Evolutionary conservation across 306 rosid species (phyloP).

Genomic region (Calophaca sinica): DNA sequence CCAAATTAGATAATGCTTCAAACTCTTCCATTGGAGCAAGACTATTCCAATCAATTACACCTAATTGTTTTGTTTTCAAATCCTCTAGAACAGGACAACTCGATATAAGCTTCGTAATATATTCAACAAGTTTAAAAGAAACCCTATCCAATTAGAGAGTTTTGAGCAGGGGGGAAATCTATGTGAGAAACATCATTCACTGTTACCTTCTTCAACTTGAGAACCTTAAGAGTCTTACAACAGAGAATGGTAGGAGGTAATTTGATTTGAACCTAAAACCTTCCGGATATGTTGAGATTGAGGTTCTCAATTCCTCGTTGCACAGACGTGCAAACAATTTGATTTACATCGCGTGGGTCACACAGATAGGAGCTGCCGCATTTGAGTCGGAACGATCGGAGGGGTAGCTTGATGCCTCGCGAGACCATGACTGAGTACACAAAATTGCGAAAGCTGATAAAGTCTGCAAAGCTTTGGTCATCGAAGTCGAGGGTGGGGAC

Average conservation of each 20-base stretch:
- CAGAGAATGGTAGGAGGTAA: not conserved
- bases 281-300: too few species aligned
- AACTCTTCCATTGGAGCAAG: not conserved
- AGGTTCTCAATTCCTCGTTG: too few species aligned
- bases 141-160: not conserved
- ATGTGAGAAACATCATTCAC: not conserved
- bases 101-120: not conserved
- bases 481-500: not conserved
- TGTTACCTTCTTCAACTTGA: not conserved
- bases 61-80: not conserved
- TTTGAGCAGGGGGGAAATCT: not conserved
- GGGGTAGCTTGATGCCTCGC: not conserved
- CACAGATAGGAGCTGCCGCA: too few species aligned
- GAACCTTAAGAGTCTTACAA: conserved; percentile 4
- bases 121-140: not conserved
- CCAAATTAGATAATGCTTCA: not conserved
- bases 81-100: conserved; percentile 3
- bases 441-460: too few species aligned
- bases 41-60: not conserved
- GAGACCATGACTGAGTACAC: too few species aligned
- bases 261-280: not conserved
- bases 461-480: not conserved
- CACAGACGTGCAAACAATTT: too few species aligned
- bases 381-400: not conserved
- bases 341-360: too few species aligned